Evolutionary conservation across 2,329 filamentous ascomycete genomes (phyloP).

Genomic region (Ophiostoma sp.): DNA sequence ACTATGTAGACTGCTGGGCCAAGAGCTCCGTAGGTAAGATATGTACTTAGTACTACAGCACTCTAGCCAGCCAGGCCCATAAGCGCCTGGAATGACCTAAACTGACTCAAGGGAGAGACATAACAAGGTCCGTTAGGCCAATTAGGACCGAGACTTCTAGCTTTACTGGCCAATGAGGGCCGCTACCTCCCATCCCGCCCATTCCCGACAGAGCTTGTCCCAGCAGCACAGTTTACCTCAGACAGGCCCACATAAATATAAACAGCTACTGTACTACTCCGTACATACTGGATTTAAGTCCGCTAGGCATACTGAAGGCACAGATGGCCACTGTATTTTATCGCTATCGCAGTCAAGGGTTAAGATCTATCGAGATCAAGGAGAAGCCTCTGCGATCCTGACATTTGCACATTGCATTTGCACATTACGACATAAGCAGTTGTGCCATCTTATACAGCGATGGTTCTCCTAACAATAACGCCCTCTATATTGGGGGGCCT

Average conservation of each 20-base stretch:
- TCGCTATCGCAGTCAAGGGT: not conserved
- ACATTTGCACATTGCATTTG: not conserved
- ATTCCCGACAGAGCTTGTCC: slow-evolving; percentile 16
- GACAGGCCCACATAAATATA: not conserved
- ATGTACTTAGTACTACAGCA: not conserved
- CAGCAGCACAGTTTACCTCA: slow-evolving; percentile 14
- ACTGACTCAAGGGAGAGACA: not conserved
- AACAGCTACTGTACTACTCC: not conserved
- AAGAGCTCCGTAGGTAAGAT: not conserved
- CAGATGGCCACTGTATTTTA: not conserved
- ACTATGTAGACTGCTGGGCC: not conserved
- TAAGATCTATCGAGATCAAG: not conserved
- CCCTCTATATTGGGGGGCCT: slow-evolving; percentile 60
- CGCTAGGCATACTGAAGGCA: not conserved
- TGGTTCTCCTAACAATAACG: slow-evolving; percentile 78
- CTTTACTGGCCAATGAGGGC: slow-evolving; percentile 18
- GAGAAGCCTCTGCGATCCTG: not conserved
- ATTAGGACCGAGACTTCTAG: not conserved
- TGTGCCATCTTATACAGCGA: slow-evolving; percentile 34
- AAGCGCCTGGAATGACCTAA: not conserved
- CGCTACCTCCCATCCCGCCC: slow-evolving; percentile 16
- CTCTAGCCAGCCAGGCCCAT: not conserved
- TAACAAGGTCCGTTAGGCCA: not conserved
- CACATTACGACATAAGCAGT: not conserved
- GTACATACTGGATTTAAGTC: too few relatives aligned